Evolutionary conservation across 2,329 filamentous ascomycete species (phyloP).

Genomic region (Verticillium dahliae): DNA sequence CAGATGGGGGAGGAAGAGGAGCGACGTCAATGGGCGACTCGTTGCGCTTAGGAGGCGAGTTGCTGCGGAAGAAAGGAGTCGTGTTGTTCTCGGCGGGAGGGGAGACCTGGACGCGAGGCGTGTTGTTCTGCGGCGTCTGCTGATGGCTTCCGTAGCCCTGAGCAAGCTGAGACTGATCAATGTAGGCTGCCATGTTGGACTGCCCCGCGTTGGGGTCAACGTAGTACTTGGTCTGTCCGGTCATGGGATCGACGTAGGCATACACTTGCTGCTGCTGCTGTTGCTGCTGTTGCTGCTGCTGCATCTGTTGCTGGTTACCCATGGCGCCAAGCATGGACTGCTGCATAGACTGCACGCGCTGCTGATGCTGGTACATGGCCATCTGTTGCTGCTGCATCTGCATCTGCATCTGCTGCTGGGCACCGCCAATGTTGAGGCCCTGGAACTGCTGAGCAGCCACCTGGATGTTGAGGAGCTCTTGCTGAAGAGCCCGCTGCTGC

Average conservation of each 20-base stretch:
- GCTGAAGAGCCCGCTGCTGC: constrained; percentile 90
- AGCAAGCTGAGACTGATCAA: constrained; percentile 31
- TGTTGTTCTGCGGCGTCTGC: constrained; percentile 42
- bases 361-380: constrained; percentile 35
- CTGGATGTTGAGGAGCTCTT: constrained; percentile 81
- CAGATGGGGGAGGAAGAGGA: constrained; percentile 79
- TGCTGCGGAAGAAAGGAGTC: constrained; percentile 49
- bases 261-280: constrained; percentile 61
- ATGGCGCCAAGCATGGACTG: constrained; percentile 29
- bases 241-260: constrained; percentile 77
- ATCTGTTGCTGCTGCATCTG: constrained; percentile 40
- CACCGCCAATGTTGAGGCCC: constrained; percentile 60
- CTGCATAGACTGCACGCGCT: constrained; percentile 33
- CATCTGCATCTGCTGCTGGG: constrained; percentile 35
- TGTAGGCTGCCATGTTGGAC: constrained; percentile 26
- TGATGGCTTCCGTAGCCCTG: constrained; percentile 30
- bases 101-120: constrained; percentile 65
- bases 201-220: constrained; percentile 57
- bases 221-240: constrained; percentile 76
- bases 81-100: constrained; percentile 61
- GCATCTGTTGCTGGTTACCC: constrained; percentile 28
- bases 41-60: constrained; percentile 58
- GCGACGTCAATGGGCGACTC: constrained; percentile 61
- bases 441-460: constrained; percentile 78
- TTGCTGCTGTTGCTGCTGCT: constrained; percentile 37